These are phyloP conservation scores for Yamadazyma nakazawae DNA, from an alignment of 805 yeast genomes.

Conservation along the genomic window DNA sequence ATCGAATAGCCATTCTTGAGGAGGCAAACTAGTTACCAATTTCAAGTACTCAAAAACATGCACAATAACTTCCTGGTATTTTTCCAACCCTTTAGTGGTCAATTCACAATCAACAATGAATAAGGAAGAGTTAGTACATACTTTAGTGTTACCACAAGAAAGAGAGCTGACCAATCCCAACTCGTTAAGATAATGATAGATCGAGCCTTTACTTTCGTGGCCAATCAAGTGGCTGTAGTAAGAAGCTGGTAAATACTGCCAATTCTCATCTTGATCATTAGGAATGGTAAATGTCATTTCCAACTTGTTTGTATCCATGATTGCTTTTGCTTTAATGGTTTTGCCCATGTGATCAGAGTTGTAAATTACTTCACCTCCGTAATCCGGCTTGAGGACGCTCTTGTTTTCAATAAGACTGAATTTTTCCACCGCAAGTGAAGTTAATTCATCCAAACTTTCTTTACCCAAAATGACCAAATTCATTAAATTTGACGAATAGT, in stretches of 20 bases:
- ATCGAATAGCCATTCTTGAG: conserved; percentile 76
- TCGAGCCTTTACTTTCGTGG: conserved; percentile 88
- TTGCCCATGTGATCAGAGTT: conserved; percentile 48
- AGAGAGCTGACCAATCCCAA: conserved; percentile 77
- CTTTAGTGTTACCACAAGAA: conserved; percentile 66
- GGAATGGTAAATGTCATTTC: conserved; percentile 73
- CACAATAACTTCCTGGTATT: conserved; percentile 59
- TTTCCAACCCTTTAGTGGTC: conserved; percentile 64
- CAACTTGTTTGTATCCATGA: conserved; percentile 71
- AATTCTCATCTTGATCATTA: conserved; percentile 55
- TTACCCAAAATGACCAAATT: conserved; percentile 80
- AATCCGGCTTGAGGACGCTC: conserved; percentile 40
- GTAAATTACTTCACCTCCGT: conserved; percentile 45
- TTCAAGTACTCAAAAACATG: conserved; percentile 71
- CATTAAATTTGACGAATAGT: conserved; percentile 87
- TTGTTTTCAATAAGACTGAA: conserved; percentile 63
- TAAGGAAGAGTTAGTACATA: conserved; percentile 63
- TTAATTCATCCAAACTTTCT: conserved; percentile 68
- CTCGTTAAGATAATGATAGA: conserved; percentile 65
- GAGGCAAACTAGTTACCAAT: conserved; percentile 47
- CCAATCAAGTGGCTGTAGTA: conserved; percentile 83
- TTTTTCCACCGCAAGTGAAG: conserved; percentile 63
- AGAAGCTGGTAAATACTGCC: conserved; percentile 67
- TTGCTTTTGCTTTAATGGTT: conserved; percentile 68
- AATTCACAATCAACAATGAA: conserved; percentile 73